Conservation (phyloP, 2,329 filamentous ascomycete genomes). For the Shiraia bambusicola region DNA sequence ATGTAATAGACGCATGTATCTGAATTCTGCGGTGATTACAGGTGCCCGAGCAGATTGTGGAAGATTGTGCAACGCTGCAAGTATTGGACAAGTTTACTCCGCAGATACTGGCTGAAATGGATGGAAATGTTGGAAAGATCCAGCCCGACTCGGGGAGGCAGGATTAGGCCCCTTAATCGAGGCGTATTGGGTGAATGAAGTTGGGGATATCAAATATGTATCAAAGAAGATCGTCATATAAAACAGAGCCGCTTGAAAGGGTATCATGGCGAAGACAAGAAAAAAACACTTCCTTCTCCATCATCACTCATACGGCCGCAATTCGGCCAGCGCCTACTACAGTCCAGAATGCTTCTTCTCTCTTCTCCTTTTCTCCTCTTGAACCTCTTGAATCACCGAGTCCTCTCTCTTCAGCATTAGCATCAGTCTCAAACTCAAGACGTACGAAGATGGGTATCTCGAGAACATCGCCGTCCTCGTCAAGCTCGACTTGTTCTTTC, state of each 20-base stretch:
- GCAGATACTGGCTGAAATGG: conserved; percentile 49
- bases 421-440: conserved; percentile 83
- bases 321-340: conserved; percentile 87
- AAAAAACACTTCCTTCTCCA: background rate
- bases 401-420: conserved; percentile 54
- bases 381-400: conserved; percentile 45
- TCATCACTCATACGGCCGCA: conserved; percentile 28
- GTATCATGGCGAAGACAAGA: background rate
- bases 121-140: conserved; percentile 32
- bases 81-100: conserved; percentile 49
- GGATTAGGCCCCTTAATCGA: conserved; percentile 12
- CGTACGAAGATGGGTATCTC: conserved; percentile 95
- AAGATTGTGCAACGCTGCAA: conserved; percentile 47
- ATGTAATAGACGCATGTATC: too few species aligned
- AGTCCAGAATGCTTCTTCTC: conserved; percentile 94
- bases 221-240: too few species aligned
- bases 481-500: conserved; percentile 30
- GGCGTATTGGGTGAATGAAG: too few species aligned
- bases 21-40: conserved; percentile 33
- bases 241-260: background rate
- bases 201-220: too few species aligned
- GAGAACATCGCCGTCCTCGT: conserved; percentile 64
- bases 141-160: conserved; percentile 23
- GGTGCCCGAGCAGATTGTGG: conserved; percentile 36
- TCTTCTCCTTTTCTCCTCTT: conserved; percentile 69